These are phyloP conservation scores for Suillus subluteus DNA, from an alignment of 768 basidiomycete genomes.

Conservation along the genomic window DNA sequence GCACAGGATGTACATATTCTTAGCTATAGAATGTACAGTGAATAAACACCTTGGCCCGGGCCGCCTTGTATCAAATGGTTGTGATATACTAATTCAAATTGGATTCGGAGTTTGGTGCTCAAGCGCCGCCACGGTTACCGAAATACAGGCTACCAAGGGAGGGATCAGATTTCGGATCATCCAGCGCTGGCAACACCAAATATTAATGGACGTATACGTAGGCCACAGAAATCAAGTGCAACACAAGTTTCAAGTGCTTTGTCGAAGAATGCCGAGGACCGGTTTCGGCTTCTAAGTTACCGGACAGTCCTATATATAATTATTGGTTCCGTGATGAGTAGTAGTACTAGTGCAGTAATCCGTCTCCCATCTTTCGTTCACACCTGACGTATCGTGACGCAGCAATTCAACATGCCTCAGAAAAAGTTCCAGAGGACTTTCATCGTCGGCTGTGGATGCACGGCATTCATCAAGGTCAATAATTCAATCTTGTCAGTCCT, in stretches of 20 bases:
- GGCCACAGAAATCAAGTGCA: not conserved
- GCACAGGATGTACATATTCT: no score
- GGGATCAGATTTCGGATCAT: no score
- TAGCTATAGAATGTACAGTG: no score
- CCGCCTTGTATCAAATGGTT: no score
- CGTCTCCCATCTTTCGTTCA: not conserved
- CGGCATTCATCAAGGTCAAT: conserved; percentile 75
- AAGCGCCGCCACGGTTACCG: no score
- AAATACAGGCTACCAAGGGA: no score
- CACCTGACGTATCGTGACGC: not conserved
- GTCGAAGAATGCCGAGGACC: not conserved
- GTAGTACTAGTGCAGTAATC: not conserved
- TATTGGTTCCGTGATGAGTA: not conserved
- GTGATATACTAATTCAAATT: no score
- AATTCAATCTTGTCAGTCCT: not conserved
- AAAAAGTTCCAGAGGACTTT: conserved; percentile 44
- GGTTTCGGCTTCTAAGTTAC: conserved; percentile 1
- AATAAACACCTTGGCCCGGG: no score
- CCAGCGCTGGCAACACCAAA: no score
- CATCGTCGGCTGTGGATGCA: conserved; percentile 74
- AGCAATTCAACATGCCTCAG: not conserved
- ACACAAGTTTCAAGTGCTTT: not conserved
- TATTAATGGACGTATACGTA: no score
- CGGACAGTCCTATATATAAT: conserved; percentile 2
- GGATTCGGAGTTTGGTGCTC: no score